These are phyloP conservation scores for Phoma herbarum DNA, from an alignment of 2,329 filamentous ascomycete species.

Conservation along the genomic window DNA sequence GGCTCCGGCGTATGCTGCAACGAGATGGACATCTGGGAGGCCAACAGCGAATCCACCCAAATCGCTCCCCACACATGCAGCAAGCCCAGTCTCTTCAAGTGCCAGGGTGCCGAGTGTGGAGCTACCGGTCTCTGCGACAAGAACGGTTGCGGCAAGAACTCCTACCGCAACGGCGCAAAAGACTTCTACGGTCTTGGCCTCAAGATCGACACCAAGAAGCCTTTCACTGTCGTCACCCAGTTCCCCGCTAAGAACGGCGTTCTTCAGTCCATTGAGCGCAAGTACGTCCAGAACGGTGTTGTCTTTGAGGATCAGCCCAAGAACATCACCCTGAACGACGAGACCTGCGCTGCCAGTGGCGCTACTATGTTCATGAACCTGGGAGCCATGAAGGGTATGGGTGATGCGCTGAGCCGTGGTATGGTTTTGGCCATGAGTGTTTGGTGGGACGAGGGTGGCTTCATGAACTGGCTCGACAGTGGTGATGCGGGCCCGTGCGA, in stretches of 20 bases:
- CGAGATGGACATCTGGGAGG: conserved; percentile 66
- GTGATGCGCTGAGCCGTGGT: conserved; percentile 57
- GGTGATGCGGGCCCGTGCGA: conserved; percentile 63
- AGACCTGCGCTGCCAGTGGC: conserved; percentile 40
- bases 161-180: conserved; percentile 39
- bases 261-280: conserved; percentile 68
- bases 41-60: conserved; percentile 58
- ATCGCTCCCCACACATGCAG: conserved; percentile 62
- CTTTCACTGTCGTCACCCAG: conserved; percentile 73
- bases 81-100: conserved; percentile 54
- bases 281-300: conserved; percentile 70
- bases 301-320: conserved; percentile 65
- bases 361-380: conserved; percentile 44
- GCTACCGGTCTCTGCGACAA: conserved; percentile 48
- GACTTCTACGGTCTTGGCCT: conserved; percentile 40
- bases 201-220: conserved; percentile 67
- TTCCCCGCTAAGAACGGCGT: conserved; percentile 67
- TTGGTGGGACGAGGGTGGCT: conserved; percentile 63
- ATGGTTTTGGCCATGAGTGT: conserved; percentile 65
- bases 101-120: conserved; percentile 54
- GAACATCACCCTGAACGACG: conserved; percentile 45
- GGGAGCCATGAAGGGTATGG: conserved; percentile 58
- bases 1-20: conserved; percentile 61
- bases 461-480: conserved; percentile 67
- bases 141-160: conserved; percentile 48